phyloP scores from a whole-genome alignment of 2,329 filamentous ascomycete genomes.

The Fusarium veterinarium region DNA sequence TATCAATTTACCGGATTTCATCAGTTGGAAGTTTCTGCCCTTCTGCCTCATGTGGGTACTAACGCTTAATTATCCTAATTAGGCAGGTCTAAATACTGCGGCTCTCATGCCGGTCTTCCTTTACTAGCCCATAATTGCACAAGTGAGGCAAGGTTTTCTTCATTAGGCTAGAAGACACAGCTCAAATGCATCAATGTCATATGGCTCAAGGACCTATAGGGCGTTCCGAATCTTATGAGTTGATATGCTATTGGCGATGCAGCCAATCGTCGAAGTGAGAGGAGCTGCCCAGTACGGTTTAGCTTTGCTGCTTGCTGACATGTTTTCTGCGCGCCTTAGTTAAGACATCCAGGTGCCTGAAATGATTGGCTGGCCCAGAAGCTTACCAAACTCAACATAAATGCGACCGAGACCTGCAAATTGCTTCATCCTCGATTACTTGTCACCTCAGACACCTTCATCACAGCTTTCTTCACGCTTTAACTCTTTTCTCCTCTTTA shows the following conservation, averaged over 20 bases:
- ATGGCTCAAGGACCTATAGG: neutral
- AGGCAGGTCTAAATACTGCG: neutral
- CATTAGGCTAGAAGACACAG: neutral
- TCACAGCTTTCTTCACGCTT: neutral
- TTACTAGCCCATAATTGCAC: neutral
- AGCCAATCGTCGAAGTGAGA: fast-evolving
- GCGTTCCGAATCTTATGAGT: neutral
- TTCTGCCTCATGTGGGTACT: too few relatives aligned
- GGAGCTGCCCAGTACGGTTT: neutral
- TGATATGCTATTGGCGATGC: too few relatives aligned
- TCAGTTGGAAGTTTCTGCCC: too few relatives aligned
- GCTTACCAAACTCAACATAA: neutral
- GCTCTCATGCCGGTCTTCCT: neutral
- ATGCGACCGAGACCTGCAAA: neutral
- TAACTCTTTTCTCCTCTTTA: neutral
- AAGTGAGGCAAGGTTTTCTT: neutral
- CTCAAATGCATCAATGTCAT: neutral
- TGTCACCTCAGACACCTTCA: too few relatives aligned
- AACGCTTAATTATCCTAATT: neutral
- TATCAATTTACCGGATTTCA: too few relatives aligned
- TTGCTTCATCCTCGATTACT: too few relatives aligned
- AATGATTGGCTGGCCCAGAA: neutral
- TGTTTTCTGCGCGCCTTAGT: neutral
- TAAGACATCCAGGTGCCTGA: fast-evolving
- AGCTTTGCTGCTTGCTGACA: neutral